Base-by-base conservation (phyloP, 2,329 filamentous ascomycete genomes). In the Fusarium sublunatum region DNA sequence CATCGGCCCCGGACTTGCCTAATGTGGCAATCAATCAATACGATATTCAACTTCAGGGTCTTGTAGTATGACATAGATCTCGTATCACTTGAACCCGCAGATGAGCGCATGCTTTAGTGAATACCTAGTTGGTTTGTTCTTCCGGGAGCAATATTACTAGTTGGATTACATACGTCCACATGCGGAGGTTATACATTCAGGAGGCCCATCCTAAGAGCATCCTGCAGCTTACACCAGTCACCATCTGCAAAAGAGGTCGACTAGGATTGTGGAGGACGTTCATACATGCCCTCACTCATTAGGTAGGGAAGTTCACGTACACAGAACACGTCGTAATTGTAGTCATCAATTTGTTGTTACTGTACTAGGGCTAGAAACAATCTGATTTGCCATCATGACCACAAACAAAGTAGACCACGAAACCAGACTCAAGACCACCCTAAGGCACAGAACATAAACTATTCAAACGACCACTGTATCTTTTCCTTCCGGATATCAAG, bases 1-100 rank as follows among this genome's bases (percentile, higher is more conserved):
- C 57, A 54, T 42, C 39, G 35, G 47, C 51, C 51, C 61, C 71
- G 71, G 71, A 73, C 64, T 70, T 73, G 61, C 71, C 71, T 56
- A 72, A 73, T 65, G 36, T 38, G 59, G 71, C 28, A 72, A 58
- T 62, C 29, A 49, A 54, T 55, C 46, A 53, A 52, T n/a, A 56
- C 49, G 36, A 34, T 42, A 53, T 43, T 61, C 50, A 43, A 32
- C 54, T 53, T 52, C 49, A 58, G 52, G 57, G 47, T 59, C 58
- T 49, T 55, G 42, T 36, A 54, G 41, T 50, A 49, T 43, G 42
- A 36, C 13, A 61, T 9, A 40, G 13, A 35, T 41, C 19, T 19
- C 36, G 24, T 34, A 39, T 56, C 43, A 40, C 39, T 56, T 35
- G 36, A 34, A 15, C 11, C 26, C 26, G 6, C 22, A 12, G 15